phyloP scores from a whole-genome alignment of 768 basidiomycete species.

The Neoboletus magnificus region DNA sequence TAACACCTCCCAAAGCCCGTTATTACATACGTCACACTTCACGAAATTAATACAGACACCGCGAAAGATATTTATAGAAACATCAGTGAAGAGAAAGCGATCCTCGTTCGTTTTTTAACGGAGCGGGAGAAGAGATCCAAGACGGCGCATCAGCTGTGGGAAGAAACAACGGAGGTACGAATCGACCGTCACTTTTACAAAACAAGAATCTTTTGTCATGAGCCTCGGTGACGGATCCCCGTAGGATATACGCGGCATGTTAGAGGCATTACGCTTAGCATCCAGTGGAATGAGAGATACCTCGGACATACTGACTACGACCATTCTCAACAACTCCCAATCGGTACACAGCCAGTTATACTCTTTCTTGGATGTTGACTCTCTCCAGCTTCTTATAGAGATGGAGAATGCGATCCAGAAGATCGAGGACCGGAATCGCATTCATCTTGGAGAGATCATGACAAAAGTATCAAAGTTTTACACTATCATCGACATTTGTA shows the following conservation, averaged over 20 bases:
- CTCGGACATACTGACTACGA: constrained; percentile 18
- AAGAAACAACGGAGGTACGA: constrained; percentile 25
- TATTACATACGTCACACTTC: neutral
- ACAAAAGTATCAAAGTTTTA: constrained; percentile 19
- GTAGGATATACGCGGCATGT: constrained; percentile 31
- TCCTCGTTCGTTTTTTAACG: constrained; percentile 45
- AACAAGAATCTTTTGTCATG: neutral
- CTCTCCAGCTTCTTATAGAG: constrained; percentile 23
- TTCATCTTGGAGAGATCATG: constrained; percentile 19
- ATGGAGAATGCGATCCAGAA: constrained; percentile 16
- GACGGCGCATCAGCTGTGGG: constrained; percentile 30
- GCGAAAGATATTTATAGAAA: constrained; percentile 69
- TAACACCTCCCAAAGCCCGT: constrained; percentile 26
- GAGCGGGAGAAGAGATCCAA: constrained; percentile 41
- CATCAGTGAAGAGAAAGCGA: constrained; percentile 54
- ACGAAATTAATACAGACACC: constrained; percentile 39
- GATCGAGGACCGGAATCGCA: constrained; percentile 20
- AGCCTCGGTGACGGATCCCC: neutral
- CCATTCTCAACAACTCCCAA: constrained; percentile 16
- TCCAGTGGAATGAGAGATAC: constrained; percentile 18
- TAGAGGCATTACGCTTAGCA: constrained; percentile 18
- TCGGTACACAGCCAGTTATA: constrained; percentile 14
- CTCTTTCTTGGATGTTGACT: constrained; percentile 3
- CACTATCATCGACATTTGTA: neutral
- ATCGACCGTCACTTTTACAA: neutral